Evolutionary conservation across 2,329 filamentous ascomycete species (phyloP).

Genomic region (Blastomyces parvus): DNA sequence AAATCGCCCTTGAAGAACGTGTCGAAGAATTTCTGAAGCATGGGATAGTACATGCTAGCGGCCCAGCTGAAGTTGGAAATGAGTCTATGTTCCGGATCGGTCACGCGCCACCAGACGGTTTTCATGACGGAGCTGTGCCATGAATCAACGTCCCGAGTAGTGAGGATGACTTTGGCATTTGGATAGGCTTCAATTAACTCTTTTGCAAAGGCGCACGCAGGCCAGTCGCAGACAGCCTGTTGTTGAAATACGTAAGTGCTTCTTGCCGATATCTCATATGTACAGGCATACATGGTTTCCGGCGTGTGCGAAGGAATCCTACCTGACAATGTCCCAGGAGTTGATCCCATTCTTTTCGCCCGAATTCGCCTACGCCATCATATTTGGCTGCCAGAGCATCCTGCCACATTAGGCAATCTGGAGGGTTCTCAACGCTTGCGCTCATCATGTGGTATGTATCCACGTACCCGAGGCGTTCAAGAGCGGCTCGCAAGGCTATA

Average conservation of each 20-base stretch:
- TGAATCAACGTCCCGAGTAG: constrained; percentile 55
- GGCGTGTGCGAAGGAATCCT: constrained; percentile 14
- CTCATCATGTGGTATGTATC: constrained; percentile 69
- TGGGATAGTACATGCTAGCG: constrained; percentile 58
- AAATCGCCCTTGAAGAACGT: constrained; percentile 61
- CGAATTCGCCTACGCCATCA: constrained; percentile 53
- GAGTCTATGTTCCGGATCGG: constrained; percentile 50
- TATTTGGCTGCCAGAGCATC: constrained; percentile 57
- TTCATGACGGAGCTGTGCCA: constrained; percentile 57
- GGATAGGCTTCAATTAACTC: constrained; percentile 64
- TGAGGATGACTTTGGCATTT: constrained; percentile 61
- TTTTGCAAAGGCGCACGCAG: constrained; percentile 56
- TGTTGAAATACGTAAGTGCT: neutral
- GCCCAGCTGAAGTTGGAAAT: constrained; percentile 54
- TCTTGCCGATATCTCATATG: neutral
- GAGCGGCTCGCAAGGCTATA: constrained; percentile 53
- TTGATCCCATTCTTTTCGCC: constrained; percentile 59
- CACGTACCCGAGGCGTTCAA: constrained; percentile 56
- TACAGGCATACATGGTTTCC: neutral
- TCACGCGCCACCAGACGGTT: constrained; percentile 59
- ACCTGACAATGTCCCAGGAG: constrained; percentile 53
- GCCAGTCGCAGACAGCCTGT: constrained; percentile 59
- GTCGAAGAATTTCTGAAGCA: constrained; percentile 61
- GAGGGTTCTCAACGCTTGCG: constrained; percentile 58
- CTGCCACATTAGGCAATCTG: constrained; percentile 60